Evolutionary conservation across 345 rosid genomes (phyloP).

Genomic region (Arabidopsis suecica): DNA sequence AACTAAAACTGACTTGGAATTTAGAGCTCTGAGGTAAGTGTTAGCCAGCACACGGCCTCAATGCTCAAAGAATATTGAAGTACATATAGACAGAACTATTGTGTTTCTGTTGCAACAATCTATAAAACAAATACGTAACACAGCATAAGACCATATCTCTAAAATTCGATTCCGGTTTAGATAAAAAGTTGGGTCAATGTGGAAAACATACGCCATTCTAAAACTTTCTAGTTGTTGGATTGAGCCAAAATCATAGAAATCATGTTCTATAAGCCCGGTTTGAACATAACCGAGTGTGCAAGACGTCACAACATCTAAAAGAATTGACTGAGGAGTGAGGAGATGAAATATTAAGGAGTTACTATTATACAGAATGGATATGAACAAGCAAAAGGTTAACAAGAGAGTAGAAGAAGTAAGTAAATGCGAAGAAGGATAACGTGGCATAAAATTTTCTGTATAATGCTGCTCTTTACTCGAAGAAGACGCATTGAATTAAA

Average conservation of each 20-base stretch:
- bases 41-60: slow-evolving; percentile 32
- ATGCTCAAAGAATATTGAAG: slow-evolving; percentile 34
- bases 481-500: slow-evolving; percentile 29
- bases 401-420: slow-evolving; percentile 13
- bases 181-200: background rate
- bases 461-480: slow-evolving; percentile 5
- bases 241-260: background rate
- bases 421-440: background rate
- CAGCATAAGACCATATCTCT: background rate
- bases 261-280: background rate
- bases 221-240: background rate
- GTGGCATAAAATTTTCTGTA: background rate
- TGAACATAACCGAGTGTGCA: background rate
- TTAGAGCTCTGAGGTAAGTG: slow-evolving; percentile 38
- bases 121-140: background rate
- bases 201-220: background rate
- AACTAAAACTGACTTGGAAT: slow-evolving; percentile 39
- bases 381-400: slow-evolving; percentile 17
- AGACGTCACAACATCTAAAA: background rate
- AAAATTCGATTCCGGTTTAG: background rate
- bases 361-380: background rate
- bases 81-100: slow-evolving; percentile 36
- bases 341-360: background rate
- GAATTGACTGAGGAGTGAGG: background rate
- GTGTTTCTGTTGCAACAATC: slow-evolving; percentile 24